Evolutionary conservation across 305 asterid genomes (phyloP), one percentile per base, ranked within the genome.

Genomic region (Petunia hybrid): DNA sequence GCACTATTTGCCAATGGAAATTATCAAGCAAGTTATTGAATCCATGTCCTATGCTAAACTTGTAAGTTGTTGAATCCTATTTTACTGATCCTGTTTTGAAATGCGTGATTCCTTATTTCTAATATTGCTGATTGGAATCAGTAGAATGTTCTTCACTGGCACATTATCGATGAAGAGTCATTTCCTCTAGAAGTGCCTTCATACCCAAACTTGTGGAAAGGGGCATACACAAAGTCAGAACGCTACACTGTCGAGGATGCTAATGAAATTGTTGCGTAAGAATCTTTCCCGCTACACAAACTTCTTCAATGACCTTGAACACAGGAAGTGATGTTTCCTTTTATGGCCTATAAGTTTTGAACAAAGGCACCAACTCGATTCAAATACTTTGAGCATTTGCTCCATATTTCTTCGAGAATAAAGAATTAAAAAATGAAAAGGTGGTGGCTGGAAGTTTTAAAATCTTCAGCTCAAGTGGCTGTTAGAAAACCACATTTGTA

Each of bases 71-170:
- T 74, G 79, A 41, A 62, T 69, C 79, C 81, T 80, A 82, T 51
- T 70, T 59, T 62, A 53, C 48, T 63, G 38, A 66, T 67, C 76
- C n/a, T 45, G 83, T 79, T 75, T 86, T 80, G 53, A 45, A 77
- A 68, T 61, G 31, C 39, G 39, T 46, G 43, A 16, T 65, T 60
- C 0, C 36, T 65, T 36, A 76, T 39, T 39, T 78, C 81, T 85
- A 83, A 70, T 76, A 81, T 84, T 89, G 71, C 16, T 83, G 76
- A 80, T 93, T 87, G 86, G 84, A 78, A 88, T 91, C 89, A 83
- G 91, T 90, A 93, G 98, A 95, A 95, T 87, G 97, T 93, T 85
- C 92, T 95, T 83, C 99, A 95, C 79, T 95, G 99, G 98, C 99
- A 95, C 89, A 92, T 95, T 83, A 91, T 95, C 83, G 99, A 95